These are phyloP conservation scores for Nakazawaea ishiwadae DNA, from an alignment of 805 yeast genomes.

Conservation along the genomic window DNA sequence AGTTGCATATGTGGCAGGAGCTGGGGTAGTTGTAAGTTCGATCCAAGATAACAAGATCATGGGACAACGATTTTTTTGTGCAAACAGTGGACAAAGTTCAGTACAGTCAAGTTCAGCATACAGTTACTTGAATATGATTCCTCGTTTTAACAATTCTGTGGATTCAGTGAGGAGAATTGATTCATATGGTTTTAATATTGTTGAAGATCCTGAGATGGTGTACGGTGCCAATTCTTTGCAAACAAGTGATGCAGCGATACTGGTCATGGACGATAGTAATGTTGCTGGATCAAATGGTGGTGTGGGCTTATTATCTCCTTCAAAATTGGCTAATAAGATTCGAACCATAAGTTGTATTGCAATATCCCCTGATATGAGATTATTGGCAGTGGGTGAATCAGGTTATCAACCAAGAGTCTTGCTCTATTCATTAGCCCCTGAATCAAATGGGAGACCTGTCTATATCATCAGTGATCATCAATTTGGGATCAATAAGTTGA, in stretches of 20 bases:
- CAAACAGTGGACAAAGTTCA: constrained; percentile 28
- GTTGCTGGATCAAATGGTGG: too few relatives aligned
- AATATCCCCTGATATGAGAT: constrained; percentile 46
- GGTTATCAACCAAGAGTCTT: constrained; percentile 67
- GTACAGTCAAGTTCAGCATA: constrained; percentile 19
- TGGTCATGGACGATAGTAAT: too few relatives aligned
- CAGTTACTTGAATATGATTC: constrained; percentile 27
- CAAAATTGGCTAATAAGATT: constrained; percentile 31
- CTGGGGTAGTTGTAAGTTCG: constrained; percentile 51
- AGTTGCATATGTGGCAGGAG: constrained; percentile 53
- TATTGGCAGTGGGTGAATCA: constrained; percentile 65
- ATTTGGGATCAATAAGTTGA: constrained; percentile 53
- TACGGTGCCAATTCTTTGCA: constrained; percentile 17
- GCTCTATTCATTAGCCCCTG: constrained; percentile 51
- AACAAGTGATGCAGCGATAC: constrained; percentile 17
- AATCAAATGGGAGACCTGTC: constrained; percentile 43
- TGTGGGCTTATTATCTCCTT: too few relatives aligned
- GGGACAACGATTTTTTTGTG: constrained; percentile 49
- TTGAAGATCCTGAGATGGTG: constrained; percentile 26
- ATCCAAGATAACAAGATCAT: constrained; percentile 20
- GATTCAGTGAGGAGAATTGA: constrained; percentile 21
- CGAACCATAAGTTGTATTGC: constrained; percentile 54
- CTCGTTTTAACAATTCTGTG: constrained; percentile 8
- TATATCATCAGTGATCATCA: constrained; percentile 56
- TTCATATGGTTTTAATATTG: constrained; percentile 30